Evolutionary conservation across 805 yeast species (phyloP).

Genomic region (Kodamaea kaohsiungensis): DNA sequence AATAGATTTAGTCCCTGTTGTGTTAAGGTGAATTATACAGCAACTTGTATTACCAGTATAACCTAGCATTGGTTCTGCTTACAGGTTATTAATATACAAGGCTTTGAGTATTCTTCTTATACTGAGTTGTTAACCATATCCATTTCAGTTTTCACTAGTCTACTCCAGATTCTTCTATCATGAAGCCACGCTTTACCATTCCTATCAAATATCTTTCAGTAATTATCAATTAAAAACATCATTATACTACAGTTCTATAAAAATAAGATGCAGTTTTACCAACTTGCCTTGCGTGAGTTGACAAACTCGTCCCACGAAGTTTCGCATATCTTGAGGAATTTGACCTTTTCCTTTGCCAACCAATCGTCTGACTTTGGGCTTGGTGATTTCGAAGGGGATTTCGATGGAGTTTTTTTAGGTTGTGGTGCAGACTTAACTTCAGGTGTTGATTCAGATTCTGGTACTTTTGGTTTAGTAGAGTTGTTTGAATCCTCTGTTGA

Average conservation of each 20-base stretch:
- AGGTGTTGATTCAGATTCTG: background rate
- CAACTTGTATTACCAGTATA: too few relatives aligned
- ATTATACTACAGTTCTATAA: background rate
- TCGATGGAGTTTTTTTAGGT: background rate
- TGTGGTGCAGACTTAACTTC: background rate
- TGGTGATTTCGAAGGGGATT: background rate
- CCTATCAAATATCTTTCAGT: background rate
- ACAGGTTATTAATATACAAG: too few relatives aligned
- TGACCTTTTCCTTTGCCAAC: slow-evolving; percentile 32
- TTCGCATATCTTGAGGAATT: slow-evolving; percentile 44
- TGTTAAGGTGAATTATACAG: too few relatives aligned
- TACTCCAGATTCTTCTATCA: too few relatives aligned
- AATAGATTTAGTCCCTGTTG: too few relatives aligned
- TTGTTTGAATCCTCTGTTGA: background rate
- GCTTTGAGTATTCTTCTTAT: too few relatives aligned
- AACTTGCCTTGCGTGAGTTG: slow-evolving; percentile 9
- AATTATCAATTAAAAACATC: background rate
- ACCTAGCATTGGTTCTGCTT: too few relatives aligned
- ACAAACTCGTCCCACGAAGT: slow-evolving; percentile 46
- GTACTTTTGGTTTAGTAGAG: background rate
- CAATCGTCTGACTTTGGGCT: slow-evolving; percentile 8
- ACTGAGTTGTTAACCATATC: too few relatives aligned
- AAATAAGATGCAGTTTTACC: background rate
- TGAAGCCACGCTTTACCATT: too few relatives aligned
- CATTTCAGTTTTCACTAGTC: too few relatives aligned